Evolutionary conservation across 495 filamentous ascomycete species (phyloP), one percentile per base, ranked within the genome.

Genomic region (Tuber brumale): DNA sequence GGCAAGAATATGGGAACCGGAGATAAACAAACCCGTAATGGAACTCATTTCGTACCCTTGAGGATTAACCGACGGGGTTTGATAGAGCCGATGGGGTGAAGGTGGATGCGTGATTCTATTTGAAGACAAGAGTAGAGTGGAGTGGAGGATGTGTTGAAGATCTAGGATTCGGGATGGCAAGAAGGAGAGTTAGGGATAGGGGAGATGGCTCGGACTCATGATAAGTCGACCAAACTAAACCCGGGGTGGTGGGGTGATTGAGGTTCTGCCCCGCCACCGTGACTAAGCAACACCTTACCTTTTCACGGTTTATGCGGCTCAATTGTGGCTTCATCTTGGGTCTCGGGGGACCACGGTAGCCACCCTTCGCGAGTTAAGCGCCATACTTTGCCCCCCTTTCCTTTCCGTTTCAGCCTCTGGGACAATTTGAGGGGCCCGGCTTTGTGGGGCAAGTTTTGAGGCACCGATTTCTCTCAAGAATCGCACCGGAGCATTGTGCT

Each of bases 1-100:
- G 27, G 57, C 27, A 75, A 80, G 87, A 18, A 31, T 35, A 66
- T 19, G 27, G 27, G 14, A 7, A 35, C 57, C 31, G 1, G 27
- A 3, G 10, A 35, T 66, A 66, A 35, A 66, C 57, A 35, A 18
- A 66, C 57, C 57, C 14, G 57, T 31, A 35, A 66, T 31, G 6
- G 57, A 66, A 66, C 57, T 66, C 57, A 66, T 66, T 14, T 66
- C 27, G 57, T 18, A 27, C 1, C 57, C 57, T 35, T 35, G 27
- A 66, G 14, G n/a, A 35, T 35, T 66, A 27, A 66, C 31, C 16
- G 27, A 66, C 14, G 10, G 9, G 16, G 57, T 66, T 66, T 35
- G 57, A 66, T 18, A 66, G 4, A 7, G 57, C 31, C 57, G 57
- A 66, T 66, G 57, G 27, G 57, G 18, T 66, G 27, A 66, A 12